Percentiles rank a stretch among this genome's conserved stretches.
phyloP scores from a whole-genome alignment of 257 asterid species.

The Cinchona pubescens region DNA sequence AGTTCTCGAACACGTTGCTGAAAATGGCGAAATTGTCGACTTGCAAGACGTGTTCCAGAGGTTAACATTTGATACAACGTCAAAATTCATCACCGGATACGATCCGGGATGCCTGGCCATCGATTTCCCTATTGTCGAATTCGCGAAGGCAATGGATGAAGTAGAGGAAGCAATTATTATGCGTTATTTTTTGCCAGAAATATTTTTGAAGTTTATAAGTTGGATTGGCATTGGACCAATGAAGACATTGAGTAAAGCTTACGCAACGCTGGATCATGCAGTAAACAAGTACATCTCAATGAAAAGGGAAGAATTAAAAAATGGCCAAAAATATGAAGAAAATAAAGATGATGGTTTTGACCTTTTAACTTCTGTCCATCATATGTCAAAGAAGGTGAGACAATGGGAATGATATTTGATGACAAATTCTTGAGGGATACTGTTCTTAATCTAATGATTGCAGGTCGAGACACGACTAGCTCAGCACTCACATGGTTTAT shows the following conservation, averaged over 20 bases:
- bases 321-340: neutral
- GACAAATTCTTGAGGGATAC: slow-evolving; percentile 53
- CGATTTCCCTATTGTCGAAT: slow-evolving; percentile 51
- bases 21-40: slow-evolving; percentile 31
- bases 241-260: slow-evolving; percentile 34
- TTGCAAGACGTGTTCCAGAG: slow-evolving; percentile 61
- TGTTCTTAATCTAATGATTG: slow-evolving; percentile 53
- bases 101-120: slow-evolving; percentile 62
- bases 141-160: slow-evolving; percentile 63
- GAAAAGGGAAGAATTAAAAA: slow-evolving; percentile 37
- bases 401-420: slow-evolving; percentile 16
- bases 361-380: slow-evolving; percentile 49
- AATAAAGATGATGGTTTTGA: slow-evolving; percentile 34
- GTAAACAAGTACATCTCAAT: slow-evolving; percentile 41
- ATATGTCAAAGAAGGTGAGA: slow-evolving; percentile 37
- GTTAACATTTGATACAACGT: slow-evolving; percentile 56
- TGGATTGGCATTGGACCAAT: slow-evolving; percentile 46
- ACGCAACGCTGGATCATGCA: slow-evolving; percentile 38
- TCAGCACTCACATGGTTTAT: slow-evolving; percentile 66
- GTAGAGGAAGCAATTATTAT: slow-evolving; percentile 56
- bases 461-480: slow-evolving; percentile 64
- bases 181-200: slow-evolving; percentile 51
- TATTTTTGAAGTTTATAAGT: slow-evolving; percentile 40
- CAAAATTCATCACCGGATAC: slow-evolving; percentile 47
- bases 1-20: slow-evolving; percentile 39